These are phyloP conservation scores for Fusarium nanum DNA, from an alignment of 2,329 filamentous ascomycete species.

Conservation along the genomic window DNA sequence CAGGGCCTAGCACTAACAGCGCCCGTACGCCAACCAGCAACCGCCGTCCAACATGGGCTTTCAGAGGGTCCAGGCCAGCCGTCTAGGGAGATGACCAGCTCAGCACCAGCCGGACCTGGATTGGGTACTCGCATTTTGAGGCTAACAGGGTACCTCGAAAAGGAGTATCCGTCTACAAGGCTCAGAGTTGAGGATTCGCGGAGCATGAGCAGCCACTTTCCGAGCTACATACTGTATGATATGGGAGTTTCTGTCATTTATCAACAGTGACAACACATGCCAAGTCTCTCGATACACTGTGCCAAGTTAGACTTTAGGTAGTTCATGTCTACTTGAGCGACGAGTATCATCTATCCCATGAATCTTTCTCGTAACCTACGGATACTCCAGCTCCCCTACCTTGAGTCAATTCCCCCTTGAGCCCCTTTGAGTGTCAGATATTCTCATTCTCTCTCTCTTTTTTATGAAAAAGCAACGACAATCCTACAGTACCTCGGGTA, in stretches of 20 bases:
- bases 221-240: neutral
- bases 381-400: constrained; percentile 4
- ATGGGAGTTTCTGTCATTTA: neutral
- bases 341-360: constrained; percentile 6
- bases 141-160: constrained; percentile 20
- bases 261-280: neutral
- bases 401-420: constrained; percentile 15
- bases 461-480: constrained; percentile 18
- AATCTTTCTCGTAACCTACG: constrained; percentile 1
- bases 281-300: constrained; percentile 13
- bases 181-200: constrained; percentile 19
- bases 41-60: constrained; percentile 24
- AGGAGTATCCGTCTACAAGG: constrained; percentile 12
- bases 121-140: constrained; percentile 9
- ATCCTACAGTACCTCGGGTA: constrained; percentile 16
- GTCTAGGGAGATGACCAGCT: constrained; percentile 20
- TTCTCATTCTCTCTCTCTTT: neutral
- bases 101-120: constrained; percentile 40
- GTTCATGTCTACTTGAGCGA: constrained; percentile 5
- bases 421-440: neutral
- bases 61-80: constrained; percentile 32
- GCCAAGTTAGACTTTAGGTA: neutral
- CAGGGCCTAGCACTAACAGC: constrained; percentile 9
- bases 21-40: constrained; percentile 31
- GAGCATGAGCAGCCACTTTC: constrained; percentile 6